Conservation (phyloP, 2,329 filamentous ascomycete species). For the Scedosporium minutisporum region DNA sequence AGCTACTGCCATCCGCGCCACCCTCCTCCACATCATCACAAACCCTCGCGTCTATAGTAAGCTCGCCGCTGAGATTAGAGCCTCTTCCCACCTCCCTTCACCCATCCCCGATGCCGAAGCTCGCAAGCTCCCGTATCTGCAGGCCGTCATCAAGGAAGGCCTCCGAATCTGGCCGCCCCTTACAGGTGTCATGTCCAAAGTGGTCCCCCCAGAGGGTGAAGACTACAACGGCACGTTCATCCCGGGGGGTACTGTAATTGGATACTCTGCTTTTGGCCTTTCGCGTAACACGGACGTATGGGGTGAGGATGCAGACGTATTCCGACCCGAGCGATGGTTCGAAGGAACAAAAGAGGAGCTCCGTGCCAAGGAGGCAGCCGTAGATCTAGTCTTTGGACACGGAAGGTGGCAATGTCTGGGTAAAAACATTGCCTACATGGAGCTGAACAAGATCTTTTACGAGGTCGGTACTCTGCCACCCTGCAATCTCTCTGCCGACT, state of each 20-base stretch:
- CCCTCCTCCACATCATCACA: constrained; percentile 40
- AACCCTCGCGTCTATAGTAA: constrained; percentile 34
- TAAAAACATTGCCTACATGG: constrained; percentile 26
- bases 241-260: constrained; percentile 22
- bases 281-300: constrained; percentile 22
- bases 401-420: constrained; percentile 30
- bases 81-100: constrained; percentile 11
- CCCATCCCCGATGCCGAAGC: constrained; percentile 23
- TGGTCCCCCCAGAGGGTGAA: constrained; percentile 21
- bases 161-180: constrained; percentile 28
- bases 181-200: constrained; percentile 25
- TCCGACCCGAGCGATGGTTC: constrained; percentile 27
- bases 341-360: constrained; percentile 20
- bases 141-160: constrained; percentile 41
- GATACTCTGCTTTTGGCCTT: constrained; percentile 24
- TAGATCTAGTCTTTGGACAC: constrained; percentile 29
- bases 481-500: neutral
- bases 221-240: constrained; percentile 20
- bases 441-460: constrained; percentile 28
- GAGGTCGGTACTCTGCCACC: constrained; percentile 21
- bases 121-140: constrained; percentile 29
- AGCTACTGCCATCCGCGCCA: constrained; percentile 42
- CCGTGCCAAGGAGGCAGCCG: constrained; percentile 23
- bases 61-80: constrained; percentile 34
- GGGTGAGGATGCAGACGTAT: constrained; percentile 23